Conservation (phyloP, 1,139 yeast species). For the Debaryomycetaceae sp. region DNA sequence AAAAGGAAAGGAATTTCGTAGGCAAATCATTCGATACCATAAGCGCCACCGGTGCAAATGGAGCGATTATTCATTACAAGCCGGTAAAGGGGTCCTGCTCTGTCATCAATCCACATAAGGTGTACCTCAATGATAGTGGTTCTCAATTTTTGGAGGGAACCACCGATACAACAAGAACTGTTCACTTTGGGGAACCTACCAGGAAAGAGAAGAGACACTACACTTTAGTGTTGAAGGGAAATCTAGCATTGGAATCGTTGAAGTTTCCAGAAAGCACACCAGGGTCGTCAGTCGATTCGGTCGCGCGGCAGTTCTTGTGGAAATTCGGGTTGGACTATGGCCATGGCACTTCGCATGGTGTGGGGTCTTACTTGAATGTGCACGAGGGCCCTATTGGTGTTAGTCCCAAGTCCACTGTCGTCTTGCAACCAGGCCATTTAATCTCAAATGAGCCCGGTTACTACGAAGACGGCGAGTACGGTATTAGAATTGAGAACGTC, state of each 20-base stretch:
- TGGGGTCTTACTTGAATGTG: slow-evolving; percentile 87
- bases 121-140: slow-evolving; percentile 89
- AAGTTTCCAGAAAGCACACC: slow-evolving; percentile 86
- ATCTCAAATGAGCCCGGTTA: slow-evolving; percentile 95
- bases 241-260: slow-evolving; percentile 71
- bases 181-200: slow-evolving; percentile 73
- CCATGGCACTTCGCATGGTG: slow-evolving; percentile 98
- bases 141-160: slow-evolving; percentile 87
- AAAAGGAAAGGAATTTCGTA: slow-evolving; percentile 56
- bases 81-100: slow-evolving; percentile 58
- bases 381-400: slow-evolving; percentile 97
- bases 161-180: slow-evolving; percentile 62
- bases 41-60: slow-evolving; percentile 89
- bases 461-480: slow-evolving; percentile 89
- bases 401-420: slow-evolving; percentile 56
- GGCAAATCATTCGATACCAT: slow-evolving; percentile 93
- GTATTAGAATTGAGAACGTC: slow-evolving; percentile 89
- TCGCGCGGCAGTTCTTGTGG: slow-evolving; percentile 93
- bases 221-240: slow-evolving; percentile 90
- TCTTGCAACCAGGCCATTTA: slow-evolving; percentile 69
- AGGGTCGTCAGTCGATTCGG: slow-evolving; percentile 77
- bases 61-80: slow-evolving; percentile 88
- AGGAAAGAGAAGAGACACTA: slow-evolving; percentile 68
- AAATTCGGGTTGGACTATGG: slow-evolving; percentile 81
- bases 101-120: slow-evolving; percentile 68